Conservation (phyloP, 23 red algal genomes). For the Gracilariopsis chorda region DNA sequence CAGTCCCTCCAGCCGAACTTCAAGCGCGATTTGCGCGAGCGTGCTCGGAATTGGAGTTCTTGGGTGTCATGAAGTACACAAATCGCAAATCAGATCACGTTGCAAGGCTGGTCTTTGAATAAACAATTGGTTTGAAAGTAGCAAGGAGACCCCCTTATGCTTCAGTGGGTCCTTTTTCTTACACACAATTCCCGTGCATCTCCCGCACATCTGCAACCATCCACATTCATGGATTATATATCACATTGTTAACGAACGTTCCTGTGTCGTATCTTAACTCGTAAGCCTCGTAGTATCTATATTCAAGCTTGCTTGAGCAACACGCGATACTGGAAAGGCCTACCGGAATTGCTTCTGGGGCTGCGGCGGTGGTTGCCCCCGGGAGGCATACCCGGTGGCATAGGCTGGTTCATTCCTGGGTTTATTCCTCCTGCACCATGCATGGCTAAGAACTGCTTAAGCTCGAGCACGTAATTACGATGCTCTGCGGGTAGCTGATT, state of each 20-base stretch:
- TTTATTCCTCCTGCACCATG: not conserved
- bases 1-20: slow-evolving; percentile 26
- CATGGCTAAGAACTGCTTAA: slow-evolving; percentile 35
- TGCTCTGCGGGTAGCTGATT: slow-evolving; percentile 75
- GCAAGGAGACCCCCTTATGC: too few species aligned
- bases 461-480: slow-evolving; percentile 49
- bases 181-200: too few species aligned
- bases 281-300: too few species aligned
- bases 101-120: slow-evolving; percentile 31
- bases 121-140: too few species aligned
- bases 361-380: not conserved
- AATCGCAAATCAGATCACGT: slow-evolving; percentile 60
- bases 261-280: too few species aligned
- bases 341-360: slow-evolving; percentile 5
- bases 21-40: slow-evolving; percentile 44
- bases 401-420: slow-evolving; percentile 9
- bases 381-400: slow-evolving; percentile 12
- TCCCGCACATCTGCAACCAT: too few species aligned
- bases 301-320: too few species aligned
- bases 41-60: slow-evolving; percentile 41
- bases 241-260: too few species aligned
- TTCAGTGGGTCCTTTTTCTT: too few species aligned
- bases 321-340: too few species aligned
- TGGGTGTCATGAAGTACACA: slow-evolving; percentile 54
- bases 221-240: too few species aligned